Evolutionary conservation across 2,329 filamentous ascomycete genomes (phyloP), one percentile per base, ranked within the genome.

Genomic region (Scedosporium aurantiacum): DNA sequence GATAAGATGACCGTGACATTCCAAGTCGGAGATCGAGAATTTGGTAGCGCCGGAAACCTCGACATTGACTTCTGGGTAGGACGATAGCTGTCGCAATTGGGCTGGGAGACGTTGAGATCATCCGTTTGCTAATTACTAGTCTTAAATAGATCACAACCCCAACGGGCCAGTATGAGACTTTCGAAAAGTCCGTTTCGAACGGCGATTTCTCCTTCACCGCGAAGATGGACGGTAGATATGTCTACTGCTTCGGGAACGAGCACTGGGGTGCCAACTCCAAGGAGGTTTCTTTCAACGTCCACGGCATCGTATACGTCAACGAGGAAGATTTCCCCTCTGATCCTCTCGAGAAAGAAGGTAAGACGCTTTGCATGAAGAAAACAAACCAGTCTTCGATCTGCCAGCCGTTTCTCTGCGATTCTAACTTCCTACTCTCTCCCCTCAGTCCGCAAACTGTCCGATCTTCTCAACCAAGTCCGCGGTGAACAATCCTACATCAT

Each of bases 211-310:
- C 90, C 63, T 97, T 99, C 77, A 88, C 86, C 45, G 92, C 94
- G 59, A 79, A 82, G 68, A 78, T 86, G 71, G 92, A 99, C 74
- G 94, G 94, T 66, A 91, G 89, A 77, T 97, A 89, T 79, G 80
- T 84, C 62, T 99, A 99, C 85, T 99, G 94, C 85, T 99, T 99
- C 79, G 95, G 94, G 77, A 99, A 99, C 77, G 93, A 97, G 80
- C 88, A 94, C 75, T 99, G 93, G 91, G 90, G 90, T 63, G 91
- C 92, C 63, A 91, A 91, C 75, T 95, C 86, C 73, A 99, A 99
- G 78, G 94, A 99, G 75, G 93, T 99, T 60, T 96, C 91, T 62
- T 99, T 99, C 85, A 99, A 99, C 75, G 94, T 99, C 60, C 94
- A 99, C 77, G 94, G 94, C 68, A 91, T 99, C 66, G 93, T 99